phyloP scores from a whole-genome alignment of 805 yeast species.

The Spathaspora gorwiae region DNA sequence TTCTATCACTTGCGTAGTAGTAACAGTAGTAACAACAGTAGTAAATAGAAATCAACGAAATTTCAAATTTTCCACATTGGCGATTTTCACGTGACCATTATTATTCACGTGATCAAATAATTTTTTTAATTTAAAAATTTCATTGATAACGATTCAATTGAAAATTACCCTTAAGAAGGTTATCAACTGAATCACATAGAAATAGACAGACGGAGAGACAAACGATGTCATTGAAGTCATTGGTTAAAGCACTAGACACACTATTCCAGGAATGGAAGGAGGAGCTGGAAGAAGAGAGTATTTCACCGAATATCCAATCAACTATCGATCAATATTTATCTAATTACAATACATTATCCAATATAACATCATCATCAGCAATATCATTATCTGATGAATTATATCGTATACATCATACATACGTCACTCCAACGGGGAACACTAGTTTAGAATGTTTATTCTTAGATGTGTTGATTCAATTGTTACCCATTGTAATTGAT shows the following conservation, averaged over 20 bases:
- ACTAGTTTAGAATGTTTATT: slow-evolving; percentile 33
- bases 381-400: slow-evolving; percentile 32
- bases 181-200: too few relatives aligned
- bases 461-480: slow-evolving; percentile 30
- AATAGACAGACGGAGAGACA: too few relatives aligned
- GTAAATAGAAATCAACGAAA: too few relatives aligned
- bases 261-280: slow-evolving; percentile 21
- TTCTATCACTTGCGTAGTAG: too few relatives aligned
- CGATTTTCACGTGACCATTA: too few relatives aligned
- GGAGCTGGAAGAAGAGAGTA: slow-evolving; percentile 3
- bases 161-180: too few relatives aligned
- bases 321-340: slow-evolving; percentile 15
- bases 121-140: too few relatives aligned
- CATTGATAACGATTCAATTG: too few relatives aligned
- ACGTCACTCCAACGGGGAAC: slow-evolving; percentile 24
- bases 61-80: too few relatives aligned
- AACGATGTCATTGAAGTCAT: slow-evolving; percentile 17
- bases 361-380: slow-evolving; percentile 18
- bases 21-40: too few relatives aligned
- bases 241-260: slow-evolving; percentile 20
- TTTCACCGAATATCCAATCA: background rate
- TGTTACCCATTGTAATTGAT: slow-evolving; percentile 27
- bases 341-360: slow-evolving; percentile 32
- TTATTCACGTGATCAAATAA: too few relatives aligned
- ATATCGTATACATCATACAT: slow-evolving; percentile 26